Conservation (phyloP, 2,329 filamentous ascomycete genomes). For the Cladosporium sphaerospermum region DNA sequence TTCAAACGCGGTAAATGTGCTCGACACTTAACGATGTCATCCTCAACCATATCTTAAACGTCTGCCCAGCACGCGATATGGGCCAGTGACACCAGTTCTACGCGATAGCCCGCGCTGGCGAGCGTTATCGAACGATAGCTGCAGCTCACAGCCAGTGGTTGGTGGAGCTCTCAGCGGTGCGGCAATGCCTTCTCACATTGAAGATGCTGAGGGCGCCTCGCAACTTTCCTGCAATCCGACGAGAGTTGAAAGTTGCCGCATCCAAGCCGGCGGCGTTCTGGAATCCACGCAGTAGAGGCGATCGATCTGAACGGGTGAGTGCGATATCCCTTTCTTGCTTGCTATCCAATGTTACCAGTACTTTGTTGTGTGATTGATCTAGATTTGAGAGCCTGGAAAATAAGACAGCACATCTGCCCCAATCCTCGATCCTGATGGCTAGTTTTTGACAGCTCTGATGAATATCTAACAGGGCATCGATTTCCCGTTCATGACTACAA, state of each 20-base stretch:
- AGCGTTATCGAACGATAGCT: constrained; percentile 22
- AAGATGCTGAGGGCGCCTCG: neutral
- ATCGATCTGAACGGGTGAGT: no score
- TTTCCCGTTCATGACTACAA: neutral
- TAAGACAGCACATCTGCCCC: no score
- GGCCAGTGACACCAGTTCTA: constrained; percentile 25
- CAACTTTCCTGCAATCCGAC: constrained; percentile 4
- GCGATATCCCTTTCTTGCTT: no score
- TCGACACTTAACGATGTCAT: no score
- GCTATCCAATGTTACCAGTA: no score
- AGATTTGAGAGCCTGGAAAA: no score
- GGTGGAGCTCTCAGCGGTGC: constrained; percentile 15
- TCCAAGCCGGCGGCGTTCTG: neutral
- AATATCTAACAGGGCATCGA: neutral
- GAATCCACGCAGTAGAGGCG: neutral
- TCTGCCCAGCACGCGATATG: constrained; percentile 14
- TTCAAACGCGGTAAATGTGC: no score
- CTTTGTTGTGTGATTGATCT: no score
- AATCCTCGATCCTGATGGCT: no score
- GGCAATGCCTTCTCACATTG: constrained; percentile 8
- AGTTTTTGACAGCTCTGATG: no score
- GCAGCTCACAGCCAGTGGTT: constrained; percentile 22
- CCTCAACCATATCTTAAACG: no score
- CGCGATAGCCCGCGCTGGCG: constrained; percentile 21
- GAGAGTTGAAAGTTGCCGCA: constrained; percentile 6